phyloP scores from a whole-genome alignment of 305 asterid genomes.

The Fraxinus paxiana region DNA sequence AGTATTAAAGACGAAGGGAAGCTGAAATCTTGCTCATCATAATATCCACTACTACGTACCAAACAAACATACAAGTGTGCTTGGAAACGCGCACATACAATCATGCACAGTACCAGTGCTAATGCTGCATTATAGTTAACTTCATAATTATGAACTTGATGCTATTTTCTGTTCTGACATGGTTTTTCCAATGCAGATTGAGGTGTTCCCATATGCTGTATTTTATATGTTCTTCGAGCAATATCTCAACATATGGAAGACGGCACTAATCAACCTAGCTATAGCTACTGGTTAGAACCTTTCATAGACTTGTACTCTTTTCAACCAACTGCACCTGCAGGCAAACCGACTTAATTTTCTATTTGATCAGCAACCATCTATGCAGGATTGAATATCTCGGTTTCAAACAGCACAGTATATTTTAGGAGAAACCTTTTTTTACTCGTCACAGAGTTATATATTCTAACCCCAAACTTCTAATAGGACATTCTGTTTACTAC shows the following conservation, averaged over 20 bases:
- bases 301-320: background rate
- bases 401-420: background rate
- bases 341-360: background rate
- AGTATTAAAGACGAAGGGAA: background rate
- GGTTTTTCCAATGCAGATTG: slow-evolving; percentile 60
- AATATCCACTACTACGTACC: background rate
- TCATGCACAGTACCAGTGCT: background rate
- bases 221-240: slow-evolving; percentile 92
- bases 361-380: background rate
- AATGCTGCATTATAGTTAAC: background rate
- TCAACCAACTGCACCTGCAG: background rate
- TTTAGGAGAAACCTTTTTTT: background rate
- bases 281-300: slow-evolving; percentile 78
- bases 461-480: background rate
- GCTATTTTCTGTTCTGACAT: slow-evolving; percentile 17
- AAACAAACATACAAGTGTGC: background rate
- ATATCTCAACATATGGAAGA: slow-evolving; percentile 88
- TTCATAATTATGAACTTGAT: background rate
- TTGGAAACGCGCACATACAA: background rate
- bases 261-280: slow-evolving; percentile 78
- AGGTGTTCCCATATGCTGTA: slow-evolving; percentile 81
- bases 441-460: background rate
- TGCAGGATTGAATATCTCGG: background rate
- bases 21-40: background rate
- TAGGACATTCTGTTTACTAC: background rate